These are phyloP conservation scores for Umbelopsis isabellina DNA, from an alignment of 192 early-diverging fungal genomes.

Conservation along the genomic window DNA sequence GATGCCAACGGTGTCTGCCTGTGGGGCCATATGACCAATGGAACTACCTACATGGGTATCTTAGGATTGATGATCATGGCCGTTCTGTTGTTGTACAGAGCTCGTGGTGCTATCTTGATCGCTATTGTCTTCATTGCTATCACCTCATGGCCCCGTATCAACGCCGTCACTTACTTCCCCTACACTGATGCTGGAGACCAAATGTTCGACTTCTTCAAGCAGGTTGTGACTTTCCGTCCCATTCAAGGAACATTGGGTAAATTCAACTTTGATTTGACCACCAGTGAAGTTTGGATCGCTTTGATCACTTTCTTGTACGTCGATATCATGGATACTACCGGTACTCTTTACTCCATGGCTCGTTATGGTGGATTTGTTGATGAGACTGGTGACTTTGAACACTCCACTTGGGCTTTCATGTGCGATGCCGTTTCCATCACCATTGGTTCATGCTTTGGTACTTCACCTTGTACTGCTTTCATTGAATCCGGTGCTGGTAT, in stretches of 20 bases:
- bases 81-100: conserved; percentile 62
- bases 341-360: conserved; percentile 86
- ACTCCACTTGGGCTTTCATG: conserved; percentile 74
- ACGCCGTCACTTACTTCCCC: conserved; percentile 76
- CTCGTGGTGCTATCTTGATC: conserved; percentile 74
- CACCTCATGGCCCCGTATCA: conserved; percentile 74
- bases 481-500: conserved; percentile 86
- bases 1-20: conserved; percentile 62
- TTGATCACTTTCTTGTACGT: conserved; percentile 86
- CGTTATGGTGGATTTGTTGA: conserved; percentile 79
- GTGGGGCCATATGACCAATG: conserved; percentile 62
- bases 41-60: conserved; percentile 72
- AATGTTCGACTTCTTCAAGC: conserved; percentile 72
- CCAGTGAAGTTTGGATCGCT: conserved; percentile 74
- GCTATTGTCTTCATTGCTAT: conserved; percentile 71
- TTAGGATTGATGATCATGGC: conserved; percentile 74
- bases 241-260: conserved; percentile 59
- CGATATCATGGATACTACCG: conserved; percentile 86
- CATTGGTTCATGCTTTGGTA: conserved; percentile 74
- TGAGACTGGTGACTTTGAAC: conserved; percentile 79
- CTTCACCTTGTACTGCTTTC: conserved; percentile 77
- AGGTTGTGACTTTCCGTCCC: conserved; percentile 67
- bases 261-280: conserved; percentile 66
- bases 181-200: conserved; percentile 62
- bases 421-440: conserved; percentile 68